A percentile compares a stretch with the other conserved stretches of the same genome.
Evolutionary conservation across 805 yeast species (phyloP).

Genomic region (Brettanomyces sp.): DNA sequence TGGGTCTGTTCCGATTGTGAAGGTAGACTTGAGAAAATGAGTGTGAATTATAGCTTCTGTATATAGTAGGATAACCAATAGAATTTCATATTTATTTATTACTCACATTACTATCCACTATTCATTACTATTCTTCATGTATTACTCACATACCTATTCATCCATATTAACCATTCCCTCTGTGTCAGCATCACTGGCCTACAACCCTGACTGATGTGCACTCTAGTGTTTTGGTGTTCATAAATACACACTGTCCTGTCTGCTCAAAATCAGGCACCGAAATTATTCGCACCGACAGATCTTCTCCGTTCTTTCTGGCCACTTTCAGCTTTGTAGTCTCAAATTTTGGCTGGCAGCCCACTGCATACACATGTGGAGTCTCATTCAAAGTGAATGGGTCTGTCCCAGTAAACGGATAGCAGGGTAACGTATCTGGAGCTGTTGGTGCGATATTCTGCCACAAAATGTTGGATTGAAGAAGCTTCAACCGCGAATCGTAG

Average conservation of each 20-base stretch:
- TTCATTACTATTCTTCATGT: too few relatives aligned
- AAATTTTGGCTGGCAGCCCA: conserved; percentile 71
- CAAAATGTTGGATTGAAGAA: conserved; percentile 57
- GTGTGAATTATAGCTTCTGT: neutral
- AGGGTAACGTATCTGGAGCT: conserved; percentile 90
- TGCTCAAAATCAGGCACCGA: conserved; percentile 62
- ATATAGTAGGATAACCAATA: neutral
- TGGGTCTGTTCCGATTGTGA: conserved; percentile 22
- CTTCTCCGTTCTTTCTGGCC: conserved; percentile 22
- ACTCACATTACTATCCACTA: too few relatives aligned
- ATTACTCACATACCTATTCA: too few relatives aligned
- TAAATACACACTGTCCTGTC: conserved; percentile 55
- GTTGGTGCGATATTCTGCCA: conserved; percentile 93
- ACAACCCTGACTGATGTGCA: conserved; percentile 28
- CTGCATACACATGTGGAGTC: conserved; percentile 79
- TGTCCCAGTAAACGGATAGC: conserved; percentile 65
- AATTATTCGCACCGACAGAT: conserved; percentile 37
- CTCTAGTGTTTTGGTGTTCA: conserved; percentile 50
- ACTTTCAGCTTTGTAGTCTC: conserved; percentile 35
- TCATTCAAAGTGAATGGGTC: conserved; percentile 81
- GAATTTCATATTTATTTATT: too few relatives aligned
- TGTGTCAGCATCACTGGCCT: neutral
- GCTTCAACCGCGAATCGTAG: conserved; percentile 47
- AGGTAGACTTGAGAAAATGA: conserved; percentile 10
- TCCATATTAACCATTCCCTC: too few relatives aligned